phyloP scores from a whole-genome alignment of 129 eudicot species.

The Lactuca sativa region DNA sequence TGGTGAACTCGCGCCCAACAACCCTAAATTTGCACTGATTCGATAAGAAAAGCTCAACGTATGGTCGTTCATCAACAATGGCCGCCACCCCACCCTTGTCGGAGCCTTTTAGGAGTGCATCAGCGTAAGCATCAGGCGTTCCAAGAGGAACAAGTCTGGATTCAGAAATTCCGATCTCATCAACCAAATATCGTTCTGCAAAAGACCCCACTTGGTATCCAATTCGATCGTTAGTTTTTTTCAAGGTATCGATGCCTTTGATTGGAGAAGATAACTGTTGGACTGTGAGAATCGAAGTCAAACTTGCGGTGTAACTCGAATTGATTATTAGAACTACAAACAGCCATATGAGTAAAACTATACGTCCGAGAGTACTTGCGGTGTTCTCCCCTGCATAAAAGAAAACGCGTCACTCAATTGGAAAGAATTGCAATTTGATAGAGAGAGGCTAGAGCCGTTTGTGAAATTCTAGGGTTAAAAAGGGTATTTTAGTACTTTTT shows the following conservation, averaged over 20 bases:
- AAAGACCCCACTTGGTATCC: constrained; percentile 93
- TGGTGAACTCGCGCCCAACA: constrained; percentile 86
- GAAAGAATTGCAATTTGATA: not conserved
- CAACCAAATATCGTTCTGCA: constrained; percentile 66
- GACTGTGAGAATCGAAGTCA: constrained; percentile 91
- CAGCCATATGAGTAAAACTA: constrained; percentile 82
- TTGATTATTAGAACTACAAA: constrained; percentile 85
- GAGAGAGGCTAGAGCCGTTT: not conserved
- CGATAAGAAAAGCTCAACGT: constrained; percentile 80
- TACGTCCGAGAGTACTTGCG: constrained; percentile 74
- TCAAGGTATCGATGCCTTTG: constrained; percentile 66
- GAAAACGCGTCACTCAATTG: not conserved
- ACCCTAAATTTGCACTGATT: constrained; percentile 81
- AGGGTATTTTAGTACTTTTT: not conserved
- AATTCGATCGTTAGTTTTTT: constrained; percentile 52
- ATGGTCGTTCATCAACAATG: constrained; percentile 81
- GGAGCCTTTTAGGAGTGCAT: constrained; percentile 61
- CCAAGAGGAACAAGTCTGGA: constrained; percentile 71
- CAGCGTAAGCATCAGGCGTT: constrained; percentile 74
- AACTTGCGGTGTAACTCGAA: constrained; percentile 94
- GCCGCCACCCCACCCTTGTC: constrained; percentile 79
- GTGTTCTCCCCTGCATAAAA: constrained; percentile 73
- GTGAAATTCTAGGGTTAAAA: not conserved
- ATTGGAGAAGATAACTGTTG: constrained; percentile 82
- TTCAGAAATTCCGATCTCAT: constrained; percentile 59